Base-by-base conservation (phyloP, 2,329 filamentous ascomycete genomes). In the Ascochyta pisi region DNA sequence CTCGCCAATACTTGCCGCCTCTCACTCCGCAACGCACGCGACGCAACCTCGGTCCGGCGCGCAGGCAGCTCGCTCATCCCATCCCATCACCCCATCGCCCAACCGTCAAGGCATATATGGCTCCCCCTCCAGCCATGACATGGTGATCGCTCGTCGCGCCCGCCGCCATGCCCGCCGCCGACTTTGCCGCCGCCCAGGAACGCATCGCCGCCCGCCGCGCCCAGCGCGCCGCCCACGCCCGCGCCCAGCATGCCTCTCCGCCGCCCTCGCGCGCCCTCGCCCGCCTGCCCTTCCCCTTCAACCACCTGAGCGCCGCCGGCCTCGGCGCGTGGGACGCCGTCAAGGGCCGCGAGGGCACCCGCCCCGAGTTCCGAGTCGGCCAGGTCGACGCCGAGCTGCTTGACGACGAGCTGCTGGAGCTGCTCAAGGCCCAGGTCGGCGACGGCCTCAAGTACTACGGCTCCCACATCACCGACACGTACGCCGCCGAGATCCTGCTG, bases 331-430 rank as follows among this genome's bases (percentile, higher is more conserved):
- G 90, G 91, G 86, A 92, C 70, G 79, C 83, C 4, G 78, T 94
- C 38, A 86, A 85, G 35, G 88, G 89, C 6, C 86, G 90, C 57
- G 88, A 92, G 70, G 91, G 92, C 40, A 94, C 90, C 23, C 82
- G 87, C 15, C 94, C 95, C 5, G 89, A 91, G 10, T 97, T 96
- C 74, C 88, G 95, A 50, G 95, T 99, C 26, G 92, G 94, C 26
- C 95, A 99, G 78, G 91, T 98, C 39, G 95, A 99, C 76, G 92
- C 95, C 34, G 95, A 98, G 76, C 82, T 99, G 45, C 83, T 99
- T 16, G 95, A 99, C 75, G 92, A 96, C 71, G 95, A 98, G 78
- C 82, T 99, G 41, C 82, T 98, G 23, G 85, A 86, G n/a, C 83
- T 98, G 62, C 81, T 99, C 56, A 92, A 90, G 71, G 86, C 84